Evolutionary conservation across 768 basidiomycete genomes (phyloP).

Genomic region (Lactarius sanguifluus): DNA sequence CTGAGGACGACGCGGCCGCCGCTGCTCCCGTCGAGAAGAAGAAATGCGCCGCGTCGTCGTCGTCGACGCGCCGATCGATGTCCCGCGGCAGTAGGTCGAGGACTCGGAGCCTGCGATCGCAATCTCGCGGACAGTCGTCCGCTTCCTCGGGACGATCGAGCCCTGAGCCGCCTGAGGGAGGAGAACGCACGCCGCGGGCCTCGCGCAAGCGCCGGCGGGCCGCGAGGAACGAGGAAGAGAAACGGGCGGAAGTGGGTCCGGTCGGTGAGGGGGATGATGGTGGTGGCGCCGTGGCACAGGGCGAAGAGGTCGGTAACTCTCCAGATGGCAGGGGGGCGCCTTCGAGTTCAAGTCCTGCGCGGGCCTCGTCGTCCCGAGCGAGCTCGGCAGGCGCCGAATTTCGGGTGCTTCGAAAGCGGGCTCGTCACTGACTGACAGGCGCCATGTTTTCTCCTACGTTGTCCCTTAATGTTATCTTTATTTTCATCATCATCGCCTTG

Average conservation of each 20-base stretch:
- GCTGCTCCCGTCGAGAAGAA: background rate
- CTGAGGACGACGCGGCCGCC: background rate
- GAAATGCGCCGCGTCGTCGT: constrained; percentile 5
- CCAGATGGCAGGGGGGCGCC: constrained; percentile 29
- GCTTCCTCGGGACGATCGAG: constrained; percentile 14
- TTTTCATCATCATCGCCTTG: constrained; percentile 20
- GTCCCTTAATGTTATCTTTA: constrained; percentile 26
- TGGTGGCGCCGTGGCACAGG: background rate
- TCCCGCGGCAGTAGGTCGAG: constrained; percentile 19
- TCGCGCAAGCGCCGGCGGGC: constrained; percentile 23
- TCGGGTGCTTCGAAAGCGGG: constrained; percentile 35
- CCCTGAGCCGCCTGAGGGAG: constrained; percentile 4
- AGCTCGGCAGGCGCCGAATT: constrained; percentile 26
- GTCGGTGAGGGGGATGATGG: background rate
- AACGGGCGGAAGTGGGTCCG: constrained; percentile 31
- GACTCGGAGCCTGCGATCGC: constrained; percentile 6
- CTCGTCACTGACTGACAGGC: constrained; percentile 35
- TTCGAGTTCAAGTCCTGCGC: constrained; percentile 14
- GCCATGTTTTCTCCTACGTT: constrained; percentile 7
- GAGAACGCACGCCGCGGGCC: constrained; percentile 26
- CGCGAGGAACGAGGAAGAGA: constrained; percentile 46
- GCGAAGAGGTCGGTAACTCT: background rate
- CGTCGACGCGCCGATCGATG: background rate
- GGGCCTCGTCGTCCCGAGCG: constrained; percentile 34
- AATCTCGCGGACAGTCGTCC: constrained; percentile 6